Evolutionary conservation across 2,329 filamentous ascomycete species (phyloP), one percentile per base, ranked within the genome.

Genomic region (Davidsoniella australis): DNA sequence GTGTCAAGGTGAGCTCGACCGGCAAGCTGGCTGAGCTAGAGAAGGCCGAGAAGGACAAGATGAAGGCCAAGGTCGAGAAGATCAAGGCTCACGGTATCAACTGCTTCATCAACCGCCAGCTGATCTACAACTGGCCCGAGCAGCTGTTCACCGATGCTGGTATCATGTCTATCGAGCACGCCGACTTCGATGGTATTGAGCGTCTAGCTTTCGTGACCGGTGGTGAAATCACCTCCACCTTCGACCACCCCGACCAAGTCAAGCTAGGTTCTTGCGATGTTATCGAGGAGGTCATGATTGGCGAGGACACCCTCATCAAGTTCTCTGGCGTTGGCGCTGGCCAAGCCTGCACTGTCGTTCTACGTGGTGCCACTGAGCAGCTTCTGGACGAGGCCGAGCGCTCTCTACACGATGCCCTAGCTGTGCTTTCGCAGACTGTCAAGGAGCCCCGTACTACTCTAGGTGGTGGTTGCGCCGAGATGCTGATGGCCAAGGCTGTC

Each of bases 81-180:
- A 98, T 98, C 71, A 98, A 96, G 76, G 76, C 86, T 43, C 91
- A 98, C 62, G 91, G 91, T 53, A 95, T 98, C 70, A 98, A 98
- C 76, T 96, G 91, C 73, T 98, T 98, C 67, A 94, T 98, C 66
- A 98, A 98, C 76, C 76, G 91, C 58, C 91, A 98, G 66, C 78
- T 98, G 55, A 98, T 98, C 69, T 98, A 98, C 75, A 98, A 98
- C 74, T 98, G 91, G 91, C 91, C 91, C 5, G 91, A 98, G 68
- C 91, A 98, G 68, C 81, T 98, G 43, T 98, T 98, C 62, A 87
- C 89, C 36, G 91, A 98, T 64, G 89, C 88, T 6, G 91, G 91
- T 54, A 96, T 98, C 66, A 85, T 94, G 73, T 94, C 87, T 24
- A 98, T 98, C 58, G 91, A 98, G 70, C 91, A 98, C 64, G 91